Conservation (phyloP, 2,329 filamentous ascomycete species). For the Zasmidium citrigriseum region DNA sequence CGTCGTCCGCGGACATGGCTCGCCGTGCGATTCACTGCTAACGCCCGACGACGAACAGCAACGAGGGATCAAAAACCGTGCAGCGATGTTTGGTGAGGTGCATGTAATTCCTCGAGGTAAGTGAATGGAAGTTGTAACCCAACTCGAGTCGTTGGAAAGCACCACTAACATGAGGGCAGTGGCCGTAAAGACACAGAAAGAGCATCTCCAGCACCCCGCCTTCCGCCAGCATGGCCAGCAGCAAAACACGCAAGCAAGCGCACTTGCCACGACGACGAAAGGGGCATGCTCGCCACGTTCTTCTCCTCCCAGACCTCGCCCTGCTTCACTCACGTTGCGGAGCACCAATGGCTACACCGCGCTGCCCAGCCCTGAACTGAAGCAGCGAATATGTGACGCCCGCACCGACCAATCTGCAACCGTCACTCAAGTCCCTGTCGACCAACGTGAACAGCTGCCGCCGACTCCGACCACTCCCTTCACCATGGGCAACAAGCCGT, state of each 20-base stretch:
- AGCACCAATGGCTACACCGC: constrained; percentile 30
- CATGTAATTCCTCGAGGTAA: not conserved
- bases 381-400: constrained; percentile 27
- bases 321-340: constrained; percentile 23
- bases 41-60: not conserved
- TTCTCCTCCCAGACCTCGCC: constrained; percentile 19
- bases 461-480: constrained; percentile 22
- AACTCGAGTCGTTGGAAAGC: no score
- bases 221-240: not conserved
- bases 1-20: not conserved
- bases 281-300: constrained; percentile 29
- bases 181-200: constrained; percentile 3
- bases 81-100: not conserved
- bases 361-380: constrained; percentile 23
- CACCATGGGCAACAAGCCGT: constrained; percentile 34
- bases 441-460: constrained; percentile 23
- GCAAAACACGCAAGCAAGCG: constrained; percentile 15
- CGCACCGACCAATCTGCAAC: constrained; percentile 15
- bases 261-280: constrained; percentile 10
- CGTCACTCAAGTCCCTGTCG: constrained; percentile 23
- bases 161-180: no score
- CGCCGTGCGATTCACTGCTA: not conserved
- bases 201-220: not conserved
- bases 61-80: not conserved
- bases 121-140: not conserved